Conservation (phyloP, 768 basidiomycete genomes). For the Kwoniella sp. region DNA sequence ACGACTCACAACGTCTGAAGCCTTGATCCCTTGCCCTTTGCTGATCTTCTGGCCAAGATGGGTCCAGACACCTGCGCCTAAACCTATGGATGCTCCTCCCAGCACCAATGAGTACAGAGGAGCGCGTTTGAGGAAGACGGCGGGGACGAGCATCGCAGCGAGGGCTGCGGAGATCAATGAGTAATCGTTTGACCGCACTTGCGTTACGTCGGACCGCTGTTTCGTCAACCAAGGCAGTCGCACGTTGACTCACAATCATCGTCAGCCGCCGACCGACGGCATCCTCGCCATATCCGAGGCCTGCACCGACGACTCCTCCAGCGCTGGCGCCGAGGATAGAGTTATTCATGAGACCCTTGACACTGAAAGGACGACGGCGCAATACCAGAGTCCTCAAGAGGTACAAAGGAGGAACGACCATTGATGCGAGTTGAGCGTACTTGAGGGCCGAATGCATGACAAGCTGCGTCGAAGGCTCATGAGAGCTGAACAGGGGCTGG, state of each 20-base stretch:
- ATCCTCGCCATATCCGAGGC: conserved; percentile 20
- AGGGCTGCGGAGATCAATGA: conserved; percentile 44
- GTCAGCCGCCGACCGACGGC: conserved; percentile 31
- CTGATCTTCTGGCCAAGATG: conserved; percentile 29
- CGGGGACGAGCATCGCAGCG: conserved; percentile 36
- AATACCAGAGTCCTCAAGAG: conserved; percentile 27
- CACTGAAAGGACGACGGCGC: conserved; percentile 27
- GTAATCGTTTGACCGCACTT: conserved; percentile 45
- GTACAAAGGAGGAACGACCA: conserved; percentile 41
- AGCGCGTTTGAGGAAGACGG: conserved; percentile 44
- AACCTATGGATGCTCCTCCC: conserved; percentile 44
- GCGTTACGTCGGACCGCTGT: conserved; percentile 25
- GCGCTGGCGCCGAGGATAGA: conserved; percentile 24
- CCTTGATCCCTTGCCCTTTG: conserved; percentile 35
- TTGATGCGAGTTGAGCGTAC: conserved; percentile 37
- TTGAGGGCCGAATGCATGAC: conserved; percentile 41
- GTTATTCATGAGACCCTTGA: conserved; percentile 29
- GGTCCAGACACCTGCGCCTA: conserved; percentile 37
- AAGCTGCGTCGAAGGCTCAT: conserved; percentile 31
- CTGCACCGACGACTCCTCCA: conserved; percentile 27
- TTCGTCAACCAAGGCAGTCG: not conserved
- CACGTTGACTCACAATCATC: conserved; percentile 35
- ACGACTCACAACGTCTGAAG: conserved; percentile 38
- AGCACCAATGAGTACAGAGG: conserved; percentile 32
- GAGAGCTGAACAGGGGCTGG: conserved; percentile 16